A percentile compares a stretch with the other conserved stretches of the same genome.
phyloP scores from a whole-genome alignment of 1,139 yeast species.

The Kluyveromyces marxianus region DNA sequence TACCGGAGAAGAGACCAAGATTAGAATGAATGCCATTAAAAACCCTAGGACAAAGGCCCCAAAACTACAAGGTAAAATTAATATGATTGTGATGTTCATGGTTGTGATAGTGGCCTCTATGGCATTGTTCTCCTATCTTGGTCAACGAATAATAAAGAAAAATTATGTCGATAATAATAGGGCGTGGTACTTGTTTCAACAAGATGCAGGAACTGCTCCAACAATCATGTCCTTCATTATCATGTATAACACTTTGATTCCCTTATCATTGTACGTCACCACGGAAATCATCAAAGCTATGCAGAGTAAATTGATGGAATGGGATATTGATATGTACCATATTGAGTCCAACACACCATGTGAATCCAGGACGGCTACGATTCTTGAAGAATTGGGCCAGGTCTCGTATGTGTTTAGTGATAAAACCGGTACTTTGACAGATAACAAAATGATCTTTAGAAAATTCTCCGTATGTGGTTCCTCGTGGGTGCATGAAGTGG shows the following conservation, averaged over 20 bases:
- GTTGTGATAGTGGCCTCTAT: slow-evolving; percentile 68
- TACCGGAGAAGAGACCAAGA: slow-evolving; percentile 93
- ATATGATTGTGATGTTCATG: slow-evolving; percentile 80
- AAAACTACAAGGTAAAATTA: slow-evolving; percentile 73
- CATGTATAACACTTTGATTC: slow-evolving; percentile 95
- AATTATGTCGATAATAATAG: slow-evolving; percentile 34
- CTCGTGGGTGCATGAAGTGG: slow-evolving; percentile 81
- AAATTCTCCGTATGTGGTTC: slow-evolving; percentile 81
- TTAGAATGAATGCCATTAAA: slow-evolving; percentile 87
- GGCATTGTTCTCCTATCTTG: slow-evolving; percentile 78
- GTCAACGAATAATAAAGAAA: slow-evolving; percentile 50
- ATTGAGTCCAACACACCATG: slow-evolving; percentile 80
- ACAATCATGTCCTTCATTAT: slow-evolving; percentile 92
- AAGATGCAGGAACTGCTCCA: slow-evolving; percentile 83
- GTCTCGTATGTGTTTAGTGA: slow-evolving; percentile 92
- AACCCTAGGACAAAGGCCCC: slow-evolving; percentile 93
- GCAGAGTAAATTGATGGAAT: slow-evolving; percentile 73
- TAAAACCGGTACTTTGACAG: slow-evolving; percentile 95
- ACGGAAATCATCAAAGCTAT: slow-evolving; percentile 91
- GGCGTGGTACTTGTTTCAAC: slow-evolving; percentile 68
- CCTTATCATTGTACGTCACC: slow-evolving; percentile 88
- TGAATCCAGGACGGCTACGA: slow-evolving; percentile 91
- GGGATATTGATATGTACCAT: slow-evolving; percentile 94
- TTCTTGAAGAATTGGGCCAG: slow-evolving; percentile 93
- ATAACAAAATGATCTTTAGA: slow-evolving; percentile 78